These are phyloP conservation scores for Chlorella sp. DNA, from an alignment of 139 green algal genomes.

Conservation along the genomic window DNA sequence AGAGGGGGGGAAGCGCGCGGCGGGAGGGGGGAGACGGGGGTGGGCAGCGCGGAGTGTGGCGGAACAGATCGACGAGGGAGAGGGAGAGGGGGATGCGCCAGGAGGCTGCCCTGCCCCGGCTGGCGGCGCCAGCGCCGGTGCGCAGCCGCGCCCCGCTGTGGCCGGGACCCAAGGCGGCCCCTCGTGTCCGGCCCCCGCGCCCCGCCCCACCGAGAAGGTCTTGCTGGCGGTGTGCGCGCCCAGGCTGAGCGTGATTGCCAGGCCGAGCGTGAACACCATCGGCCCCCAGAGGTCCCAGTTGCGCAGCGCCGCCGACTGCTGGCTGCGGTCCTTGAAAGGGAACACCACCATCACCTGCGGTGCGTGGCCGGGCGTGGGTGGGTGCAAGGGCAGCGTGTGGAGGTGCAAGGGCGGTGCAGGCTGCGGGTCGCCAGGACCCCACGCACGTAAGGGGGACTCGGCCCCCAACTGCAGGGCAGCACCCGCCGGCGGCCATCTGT, in stretches of 20 bases:
- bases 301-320: slow-evolving; percentile 73
- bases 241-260: slow-evolving; percentile 76
- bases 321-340: slow-evolving; percentile 73
- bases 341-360: slow-evolving; percentile 69
- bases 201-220: slow-evolving; percentile 85
- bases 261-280: slow-evolving; percentile 84
- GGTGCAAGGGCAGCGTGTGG: neutral
- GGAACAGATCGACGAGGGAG: neutral
- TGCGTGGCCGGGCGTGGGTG: neutral
- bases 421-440: too few relatives aligned
- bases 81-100: too few relatives aligned
- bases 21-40: neutral
- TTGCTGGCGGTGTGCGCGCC: slow-evolving; percentile 60
- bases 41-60: neutral
- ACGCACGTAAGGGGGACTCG: too few relatives aligned
- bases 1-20: neutral
- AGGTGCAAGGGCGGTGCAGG: neutral
- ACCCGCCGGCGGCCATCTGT: too few relatives aligned
- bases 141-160: too few relatives aligned
- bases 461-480: too few relatives aligned
- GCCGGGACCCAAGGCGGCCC: neutral
- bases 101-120: neutral
- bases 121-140: neutral
- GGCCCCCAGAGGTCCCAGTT: slow-evolving; percentile 99
- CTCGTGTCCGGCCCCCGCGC: neutral